A percentile compares a stretch with the other conserved stretches of the same genome.
phyloP scores from a whole-genome alignment of 2,329 filamentous ascomycete genomes.

The Colletotrichum viniferum region DNA sequence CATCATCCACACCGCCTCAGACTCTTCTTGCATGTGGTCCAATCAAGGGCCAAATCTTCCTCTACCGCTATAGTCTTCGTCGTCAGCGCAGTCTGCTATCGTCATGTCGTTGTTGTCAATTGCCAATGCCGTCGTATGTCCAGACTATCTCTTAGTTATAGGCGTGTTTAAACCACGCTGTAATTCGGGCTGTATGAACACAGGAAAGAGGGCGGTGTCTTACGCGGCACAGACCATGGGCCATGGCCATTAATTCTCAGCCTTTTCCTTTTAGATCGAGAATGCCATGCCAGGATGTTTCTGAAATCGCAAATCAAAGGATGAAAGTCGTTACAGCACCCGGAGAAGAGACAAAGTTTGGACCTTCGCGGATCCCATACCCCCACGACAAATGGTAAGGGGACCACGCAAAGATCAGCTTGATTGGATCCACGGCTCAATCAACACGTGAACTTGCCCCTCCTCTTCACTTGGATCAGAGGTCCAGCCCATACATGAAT shows the following conservation, averaged over 20 bases:
- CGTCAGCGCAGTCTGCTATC: background rate
- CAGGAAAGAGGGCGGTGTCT: background rate
- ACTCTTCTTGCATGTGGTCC: background rate
- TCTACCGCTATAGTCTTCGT: background rate
- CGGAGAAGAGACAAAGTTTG: background rate
- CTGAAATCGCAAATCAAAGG: background rate
- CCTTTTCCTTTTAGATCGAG: background rate
- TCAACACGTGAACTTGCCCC: background rate
- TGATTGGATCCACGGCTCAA: background rate
- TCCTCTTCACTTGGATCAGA: background rate
- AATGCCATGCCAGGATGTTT: background rate
- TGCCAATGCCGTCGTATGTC: background rate
- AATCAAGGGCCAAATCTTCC: background rate
- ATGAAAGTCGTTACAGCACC: background rate
- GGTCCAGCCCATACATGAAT: background rate
- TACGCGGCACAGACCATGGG: fast-evolving
- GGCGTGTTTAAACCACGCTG: background rate
- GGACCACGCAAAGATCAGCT: background rate
- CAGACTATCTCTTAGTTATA: background rate
- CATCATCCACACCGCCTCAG: background rate
- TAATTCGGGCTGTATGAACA: fast-evolving
- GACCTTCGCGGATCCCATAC: background rate
- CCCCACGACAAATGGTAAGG: fast-evolving
- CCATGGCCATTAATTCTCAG: background rate
- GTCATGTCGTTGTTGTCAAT: fast-evolving